Percentiles rank a stretch among this genome's conserved stretches.
Conservation (phyloP, 2,329 filamentous ascomycete species). For the Verticillium tricorpus region DNA sequence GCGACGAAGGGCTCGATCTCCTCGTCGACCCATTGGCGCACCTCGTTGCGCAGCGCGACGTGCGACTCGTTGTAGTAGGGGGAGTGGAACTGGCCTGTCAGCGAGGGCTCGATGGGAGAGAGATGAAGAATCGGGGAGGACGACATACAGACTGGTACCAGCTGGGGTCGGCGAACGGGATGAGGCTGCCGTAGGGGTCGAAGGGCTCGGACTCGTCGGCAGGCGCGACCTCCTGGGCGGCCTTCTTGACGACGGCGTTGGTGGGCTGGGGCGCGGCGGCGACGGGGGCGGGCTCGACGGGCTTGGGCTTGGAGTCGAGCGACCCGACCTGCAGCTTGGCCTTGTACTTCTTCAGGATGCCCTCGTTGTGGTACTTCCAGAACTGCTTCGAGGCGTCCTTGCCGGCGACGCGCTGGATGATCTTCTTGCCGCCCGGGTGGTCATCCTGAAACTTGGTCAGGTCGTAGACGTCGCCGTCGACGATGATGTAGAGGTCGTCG, state of each 20-base stretch:
- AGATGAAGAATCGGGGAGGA: not conserved
- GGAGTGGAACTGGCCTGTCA: slow-evolving; percentile 71
- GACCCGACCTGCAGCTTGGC: slow-evolving; percentile 76
- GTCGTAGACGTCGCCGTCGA: slow-evolving; percentile 96
- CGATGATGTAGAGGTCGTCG: slow-evolving; percentile 80
- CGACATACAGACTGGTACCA: slow-evolving; percentile 87
- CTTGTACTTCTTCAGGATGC: slow-evolving; percentile 83
- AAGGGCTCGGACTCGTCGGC: slow-evolving; percentile 65
- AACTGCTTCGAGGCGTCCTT: slow-evolving; percentile 66
- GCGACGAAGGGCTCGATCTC: slow-evolving; percentile 87
- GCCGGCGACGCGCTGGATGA: slow-evolving; percentile 57
- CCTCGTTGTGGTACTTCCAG: slow-evolving; percentile 78
- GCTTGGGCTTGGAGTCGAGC: slow-evolving; percentile 78
- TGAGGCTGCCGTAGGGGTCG: slow-evolving; percentile 78
- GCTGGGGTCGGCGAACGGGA: slow-evolving; percentile 86
- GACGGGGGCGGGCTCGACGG: slow-evolving; percentile 47
- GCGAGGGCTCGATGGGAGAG: not conserved
- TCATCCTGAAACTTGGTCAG: slow-evolving; percentile 84
- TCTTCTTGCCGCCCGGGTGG: slow-evolving; percentile 68
- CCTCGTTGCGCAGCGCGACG: slow-evolving; percentile 82
- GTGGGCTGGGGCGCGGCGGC: slow-evolving; percentile 43
- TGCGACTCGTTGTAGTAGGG: slow-evolving; percentile 96
- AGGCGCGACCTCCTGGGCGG: slow-evolving; percentile 29
- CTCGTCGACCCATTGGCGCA: slow-evolving; percentile 85
- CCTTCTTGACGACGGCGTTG: slow-evolving; percentile 17